Conservation (phyloP, 306 rosid species). For the Dryas octopetala region DNA sequence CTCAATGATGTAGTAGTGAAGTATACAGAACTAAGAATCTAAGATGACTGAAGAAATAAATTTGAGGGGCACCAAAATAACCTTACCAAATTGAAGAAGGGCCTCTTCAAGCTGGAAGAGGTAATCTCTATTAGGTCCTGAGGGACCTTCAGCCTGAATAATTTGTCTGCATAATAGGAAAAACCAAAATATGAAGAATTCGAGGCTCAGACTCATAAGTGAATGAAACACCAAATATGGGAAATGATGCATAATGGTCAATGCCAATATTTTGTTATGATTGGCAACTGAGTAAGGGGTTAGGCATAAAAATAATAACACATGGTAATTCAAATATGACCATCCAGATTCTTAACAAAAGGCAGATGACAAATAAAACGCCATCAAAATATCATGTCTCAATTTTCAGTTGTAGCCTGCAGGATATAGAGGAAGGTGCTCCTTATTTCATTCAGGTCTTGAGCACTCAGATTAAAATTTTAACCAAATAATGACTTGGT, state of each 20-base stretch:
- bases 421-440: not conserved
- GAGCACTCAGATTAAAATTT: not conserved
- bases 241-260: not conserved
- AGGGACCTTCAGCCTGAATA: slow-evolving; percentile 69
- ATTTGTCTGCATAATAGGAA: slow-evolving; percentile 55
- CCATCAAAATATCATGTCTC: not conserved
- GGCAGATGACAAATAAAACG: not conserved
- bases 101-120: slow-evolving; percentile 80
- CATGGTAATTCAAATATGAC: not conserved
- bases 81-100: slow-evolving; percentile 64
- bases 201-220: too few species aligned
- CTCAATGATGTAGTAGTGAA: not conserved
- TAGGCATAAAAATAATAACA: not conserved
- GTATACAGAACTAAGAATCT: not conserved
- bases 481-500: not conserved
- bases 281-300: not conserved
- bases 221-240: too few species aligned
- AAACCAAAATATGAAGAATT: not conserved
- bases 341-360: not conserved
- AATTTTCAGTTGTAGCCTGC: not conserved
- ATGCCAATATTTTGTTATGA: not conserved
- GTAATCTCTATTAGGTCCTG: slow-evolving; percentile 91
- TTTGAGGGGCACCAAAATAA: not conserved
- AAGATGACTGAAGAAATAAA: slow-evolving; percentile 16
- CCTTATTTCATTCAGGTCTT: not conserved